Evolutionary conservation across 129 eudicot species (phyloP).

Genomic region (Arctium minus): DNA sequence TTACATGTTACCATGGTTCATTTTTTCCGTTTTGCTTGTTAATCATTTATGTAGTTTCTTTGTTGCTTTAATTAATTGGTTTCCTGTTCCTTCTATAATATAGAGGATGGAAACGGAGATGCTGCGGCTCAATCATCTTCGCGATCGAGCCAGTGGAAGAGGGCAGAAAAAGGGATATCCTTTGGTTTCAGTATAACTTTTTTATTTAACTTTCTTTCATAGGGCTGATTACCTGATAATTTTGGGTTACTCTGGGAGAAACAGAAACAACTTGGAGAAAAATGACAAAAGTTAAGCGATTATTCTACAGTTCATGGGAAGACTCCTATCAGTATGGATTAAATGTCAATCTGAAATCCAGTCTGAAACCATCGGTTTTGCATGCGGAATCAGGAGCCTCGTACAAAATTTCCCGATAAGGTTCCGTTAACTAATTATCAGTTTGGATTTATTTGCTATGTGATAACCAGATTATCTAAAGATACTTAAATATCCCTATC

Average conservation of each 20-base stretch:
- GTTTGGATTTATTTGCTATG: too few species aligned
- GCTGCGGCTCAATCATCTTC: constrained; percentile 69
- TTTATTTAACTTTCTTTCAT: constrained; percentile 2
- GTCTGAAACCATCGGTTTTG: not conserved
- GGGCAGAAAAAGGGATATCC: constrained; percentile 94
- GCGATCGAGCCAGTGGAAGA: constrained; percentile 81
- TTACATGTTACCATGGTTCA: not conserved
- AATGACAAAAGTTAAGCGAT: not conserved
- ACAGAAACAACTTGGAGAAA: not conserved
- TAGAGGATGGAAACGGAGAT: constrained; percentile 76
- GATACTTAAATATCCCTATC: too few species aligned
- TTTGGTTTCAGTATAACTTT: constrained; percentile 24
- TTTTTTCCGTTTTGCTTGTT: not conserved
- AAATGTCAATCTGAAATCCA: too few species aligned
- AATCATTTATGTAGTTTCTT: constrained; percentile 4
- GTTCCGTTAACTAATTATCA: too few species aligned
- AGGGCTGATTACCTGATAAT: not conserved
- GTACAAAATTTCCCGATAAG: not conserved
- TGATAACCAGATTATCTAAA: too few species aligned
- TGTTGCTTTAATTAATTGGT: constrained; percentile 10
- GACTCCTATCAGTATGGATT: too few species aligned
- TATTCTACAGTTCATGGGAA: too few species aligned
- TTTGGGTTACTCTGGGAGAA: not conserved
- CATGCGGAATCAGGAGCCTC: not conserved
- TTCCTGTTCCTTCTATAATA: constrained; percentile 18